Evolutionary conservation across 177 flowering plant species (phyloP).

Genomic region (Vitis hybrid): DNA sequence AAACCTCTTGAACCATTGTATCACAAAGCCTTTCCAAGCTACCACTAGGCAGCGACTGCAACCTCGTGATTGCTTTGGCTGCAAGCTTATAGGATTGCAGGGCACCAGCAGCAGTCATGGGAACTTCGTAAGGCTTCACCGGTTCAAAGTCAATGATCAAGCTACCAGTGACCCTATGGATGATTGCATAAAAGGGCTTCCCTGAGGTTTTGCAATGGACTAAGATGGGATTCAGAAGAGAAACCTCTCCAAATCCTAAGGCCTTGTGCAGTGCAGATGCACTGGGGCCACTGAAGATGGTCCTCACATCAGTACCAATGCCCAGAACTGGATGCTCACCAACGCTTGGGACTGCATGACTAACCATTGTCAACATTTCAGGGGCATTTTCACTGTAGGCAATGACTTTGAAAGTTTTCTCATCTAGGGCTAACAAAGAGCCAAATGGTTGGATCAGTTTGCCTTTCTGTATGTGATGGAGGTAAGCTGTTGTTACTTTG

Average conservation of each 20-base stretch:
- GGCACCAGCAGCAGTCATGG: slow-evolving; percentile 98
- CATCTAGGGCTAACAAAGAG: slow-evolving; percentile 88
- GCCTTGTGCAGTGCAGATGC: slow-evolving; percentile 90
- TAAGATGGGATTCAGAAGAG: slow-evolving; percentile 83
- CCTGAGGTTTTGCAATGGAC: slow-evolving; percentile 95
- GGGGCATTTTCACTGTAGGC: slow-evolving; percentile 97
- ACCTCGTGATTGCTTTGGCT: slow-evolving; percentile 80
- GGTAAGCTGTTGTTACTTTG: slow-evolving; percentile 85
- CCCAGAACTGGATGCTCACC: slow-evolving; percentile 84
- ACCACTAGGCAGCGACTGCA: slow-evolving; percentile 92
- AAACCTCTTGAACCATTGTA: slow-evolving; percentile 93
- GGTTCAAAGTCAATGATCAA: slow-evolving; percentile 94
- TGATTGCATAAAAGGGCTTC: slow-evolving; percentile 91
- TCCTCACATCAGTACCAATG: slow-evolving; percentile 78
- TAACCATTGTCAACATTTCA: slow-evolving; percentile 90
- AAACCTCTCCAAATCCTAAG: slow-evolving; percentile 76
- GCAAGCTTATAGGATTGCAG: slow-evolving; percentile 97
- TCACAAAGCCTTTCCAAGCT: slow-evolving; percentile 82
- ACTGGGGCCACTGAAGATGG: slow-evolving; percentile 82
- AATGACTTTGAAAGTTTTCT: slow-evolving; percentile 74
- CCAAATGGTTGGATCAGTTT: slow-evolving; percentile 92
- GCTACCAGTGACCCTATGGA: slow-evolving; percentile 86
- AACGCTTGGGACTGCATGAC: slow-evolving; percentile 90
- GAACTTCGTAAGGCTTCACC: slow-evolving; percentile 87
- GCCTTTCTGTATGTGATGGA: slow-evolving; percentile 91